Base-by-base conservation (phyloP, 2,329 filamentous ascomycete genomes). In the Colletotrichum chrysophilum region DNA sequence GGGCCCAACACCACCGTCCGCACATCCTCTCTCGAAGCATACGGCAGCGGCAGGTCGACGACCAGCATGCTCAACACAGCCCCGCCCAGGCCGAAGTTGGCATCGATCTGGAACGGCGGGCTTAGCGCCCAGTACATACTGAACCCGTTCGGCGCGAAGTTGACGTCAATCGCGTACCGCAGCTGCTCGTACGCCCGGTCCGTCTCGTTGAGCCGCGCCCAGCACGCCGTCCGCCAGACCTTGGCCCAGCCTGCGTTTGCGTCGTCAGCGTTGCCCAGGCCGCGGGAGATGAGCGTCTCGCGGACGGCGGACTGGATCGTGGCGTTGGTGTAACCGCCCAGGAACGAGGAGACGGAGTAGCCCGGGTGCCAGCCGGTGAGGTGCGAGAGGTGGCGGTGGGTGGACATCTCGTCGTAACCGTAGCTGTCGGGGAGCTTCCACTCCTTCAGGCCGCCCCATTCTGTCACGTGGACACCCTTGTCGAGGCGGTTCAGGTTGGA, bases 171-270 rank as follows among this genome's bases (percentile, higher is more conserved):
- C 2, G 89, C 86, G 52, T 88, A 88, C 7, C 85, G 83, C 18
- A 91, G 81, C 71, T 89, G 85, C 21, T 84, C 84, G 76, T 91
- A 86, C 0, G 90, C 89, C 71, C 81, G 77, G 0, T 85, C 85
- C 0, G 89, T 89, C 12, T 90, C 84, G 70, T 91, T 90, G 0
- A 92, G 83, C 0, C 88, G 81, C 0, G 89, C 89, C 89, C 90
- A 92, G 80, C 88, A 91, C 0, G 90, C 89, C 0, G 86, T 81
- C 0, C 90, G 87, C 90, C 90, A 91, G 1, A 91, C 87, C 76
- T 92, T 92, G 21, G 85, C 88, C 90, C 90, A 92, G 0, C 90
- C 90, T 0, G 89, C 85, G 76, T 92, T 89, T 1, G 87, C 85
- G 66, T 91, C 89, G 1, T 79, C 77, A 1, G 80, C 84, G 28